Base-by-base conservation (phyloP, 192 early-diverging fungal genomes). In the Coemansia brasiliensis region DNA sequence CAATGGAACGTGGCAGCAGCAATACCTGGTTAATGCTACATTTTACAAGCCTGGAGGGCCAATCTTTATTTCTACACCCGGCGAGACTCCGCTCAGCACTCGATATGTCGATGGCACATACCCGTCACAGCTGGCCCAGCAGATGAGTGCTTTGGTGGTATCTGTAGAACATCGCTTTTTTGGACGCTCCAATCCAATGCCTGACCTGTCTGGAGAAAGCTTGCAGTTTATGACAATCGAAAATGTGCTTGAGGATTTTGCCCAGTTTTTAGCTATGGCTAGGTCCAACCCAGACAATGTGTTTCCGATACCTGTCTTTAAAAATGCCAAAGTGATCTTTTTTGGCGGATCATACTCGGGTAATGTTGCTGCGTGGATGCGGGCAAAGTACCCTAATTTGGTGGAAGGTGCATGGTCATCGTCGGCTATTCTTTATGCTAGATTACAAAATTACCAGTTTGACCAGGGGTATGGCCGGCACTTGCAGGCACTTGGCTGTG, bases 291-390 rank as follows among this genome's bases (percentile, higher is more conserved):
- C 63, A 10, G n/a, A 55, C 6, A 44, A 32, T 4, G 39, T 53
- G 22, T 63, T 70, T 26, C 55, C 46, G 0, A n/a, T 55, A 10
- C 32, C 61, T 0, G 57, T 71, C 3, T 37, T 7, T 4, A 20
- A 53, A 9, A 49, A 68, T 22, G 65, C 83, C n/a, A 74, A 69
- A 26, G 88, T 87, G 74, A 84, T 90, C 17, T 77, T 86, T 11
- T 74, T 83, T 10, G 90, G 90, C 22, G 88, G 87, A 50, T 87
- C 86, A 2, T 92, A 92, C 63, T 63, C 83, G 15, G 90, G 87
- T 0, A 87, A 82, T 50, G 39, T 92, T 2, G 87, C 90, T 7
- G 88, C 88, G 0, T 92, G 90, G 90, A 84, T 87, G 68, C 81
- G 87, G 9, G 63, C 80, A 45, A 74, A 81, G 54, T 86, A 86